phyloP scores from a whole-genome alignment of 2,329 filamentous ascomycete species.

The Cladobotryum mycophilum region DNA sequence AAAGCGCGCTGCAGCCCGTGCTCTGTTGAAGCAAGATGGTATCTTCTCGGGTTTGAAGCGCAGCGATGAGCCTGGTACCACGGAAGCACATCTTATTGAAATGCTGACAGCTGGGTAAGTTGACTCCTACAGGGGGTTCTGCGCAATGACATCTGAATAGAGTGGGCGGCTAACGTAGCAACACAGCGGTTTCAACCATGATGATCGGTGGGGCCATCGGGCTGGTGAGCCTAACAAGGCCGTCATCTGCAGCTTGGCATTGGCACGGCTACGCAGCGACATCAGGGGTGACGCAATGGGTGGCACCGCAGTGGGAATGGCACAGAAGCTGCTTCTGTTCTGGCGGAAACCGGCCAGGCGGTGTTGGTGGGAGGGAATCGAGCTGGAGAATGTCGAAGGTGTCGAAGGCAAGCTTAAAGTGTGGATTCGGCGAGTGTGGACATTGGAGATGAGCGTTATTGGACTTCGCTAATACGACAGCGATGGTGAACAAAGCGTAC shows the following conservation, averaged over 20 bases:
- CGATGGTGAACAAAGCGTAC: neutral
- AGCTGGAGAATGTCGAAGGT: constrained; percentile 82
- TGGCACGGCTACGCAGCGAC: constrained; percentile 88
- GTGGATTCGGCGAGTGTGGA: constrained; percentile 98
- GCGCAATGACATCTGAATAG: neutral
- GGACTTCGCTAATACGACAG: constrained; percentile 58
- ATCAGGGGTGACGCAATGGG: constrained; percentile 73
- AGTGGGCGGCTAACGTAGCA: neutral
- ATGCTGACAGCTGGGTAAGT: constrained; percentile 97
- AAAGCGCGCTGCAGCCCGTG: constrained; percentile 82
- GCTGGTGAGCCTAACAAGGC: constrained; percentile 98
- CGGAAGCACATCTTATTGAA: constrained; percentile 96
- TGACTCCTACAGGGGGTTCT: neutral
- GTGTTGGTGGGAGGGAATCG: constrained; percentile 99
- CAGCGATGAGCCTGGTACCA: constrained; percentile 92
- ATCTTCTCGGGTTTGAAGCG: constrained; percentile 95
- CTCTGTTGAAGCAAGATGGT: constrained; percentile 81
- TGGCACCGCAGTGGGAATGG: constrained; percentile 87
- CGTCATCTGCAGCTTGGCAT: constrained; percentile 91
- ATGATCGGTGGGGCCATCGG: constrained; percentile 91
- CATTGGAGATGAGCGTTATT: constrained; percentile 95
- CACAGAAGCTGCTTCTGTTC: constrained; percentile 93
- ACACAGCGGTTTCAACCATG: constrained; percentile 84
- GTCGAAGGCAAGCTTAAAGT: constrained; percentile 91
- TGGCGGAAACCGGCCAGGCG: constrained; percentile 94